Conservation (phyloP, 768 basidiomycete genomes). For the Boletus pseudo-olivaceus region DNA sequence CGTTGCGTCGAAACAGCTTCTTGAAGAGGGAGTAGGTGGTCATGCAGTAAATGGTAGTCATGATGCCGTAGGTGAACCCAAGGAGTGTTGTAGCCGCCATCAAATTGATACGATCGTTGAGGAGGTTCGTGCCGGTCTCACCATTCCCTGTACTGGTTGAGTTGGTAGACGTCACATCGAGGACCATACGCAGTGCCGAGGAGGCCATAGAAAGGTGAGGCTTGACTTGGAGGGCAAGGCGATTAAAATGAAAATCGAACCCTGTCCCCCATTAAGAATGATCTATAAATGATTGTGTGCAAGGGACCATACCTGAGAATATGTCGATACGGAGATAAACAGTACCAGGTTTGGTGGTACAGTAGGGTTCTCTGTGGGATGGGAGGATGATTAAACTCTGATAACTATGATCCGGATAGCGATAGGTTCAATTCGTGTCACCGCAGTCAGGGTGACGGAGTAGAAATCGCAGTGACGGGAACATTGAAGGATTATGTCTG, state of each 20-base stretch:
- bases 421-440: conserved; percentile 1
- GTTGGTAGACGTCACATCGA: conserved; percentile 11
- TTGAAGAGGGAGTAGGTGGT: conserved; percentile 18
- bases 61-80: conserved; percentile 22
- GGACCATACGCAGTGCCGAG: background rate
- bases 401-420: conserved; percentile 16
- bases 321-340: conserved; percentile 15
- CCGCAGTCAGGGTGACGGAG: conserved; percentile 11
- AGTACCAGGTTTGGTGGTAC: background rate
- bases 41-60: conserved; percentile 19
- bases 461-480: background rate
- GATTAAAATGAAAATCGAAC: conserved; percentile 13
- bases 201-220: conserved; percentile 2
- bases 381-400: conserved; percentile 15
- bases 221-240: conserved; percentile 5
- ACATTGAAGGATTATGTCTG: background rate
- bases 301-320: conserved; percentile 5
- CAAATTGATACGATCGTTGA: conserved; percentile 25
- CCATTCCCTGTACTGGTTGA: background rate
- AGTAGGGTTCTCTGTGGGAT: conserved; percentile 7
- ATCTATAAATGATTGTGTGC: conserved; percentile 26
- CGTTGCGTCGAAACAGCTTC: conserved; percentile 11
- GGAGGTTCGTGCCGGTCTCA: conserved; percentile 5
- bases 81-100: conserved; percentile 24
- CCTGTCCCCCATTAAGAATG: conserved; percentile 14